phyloP scores from a whole-genome alignment of 805 yeast genomes.

The Saccharomycopsis vini region DNA sequence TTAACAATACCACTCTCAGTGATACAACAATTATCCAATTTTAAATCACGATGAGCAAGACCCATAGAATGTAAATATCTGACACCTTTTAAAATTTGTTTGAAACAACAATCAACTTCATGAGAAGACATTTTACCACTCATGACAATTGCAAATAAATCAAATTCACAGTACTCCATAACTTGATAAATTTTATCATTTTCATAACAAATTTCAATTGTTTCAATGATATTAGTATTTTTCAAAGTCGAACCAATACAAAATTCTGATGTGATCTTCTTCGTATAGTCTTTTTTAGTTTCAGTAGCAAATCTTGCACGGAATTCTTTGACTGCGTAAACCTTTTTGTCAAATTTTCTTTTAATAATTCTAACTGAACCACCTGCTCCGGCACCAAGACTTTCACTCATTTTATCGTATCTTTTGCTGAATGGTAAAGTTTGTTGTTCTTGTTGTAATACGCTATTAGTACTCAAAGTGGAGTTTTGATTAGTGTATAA shows the following conservation, averaged over 20 bases:
- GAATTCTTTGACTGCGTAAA: constrained; percentile 90
- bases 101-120: constrained; percentile 84
- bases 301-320: constrained; percentile 69
- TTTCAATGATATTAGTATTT: constrained; percentile 84
- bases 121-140: constrained; percentile 73
- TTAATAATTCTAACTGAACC: constrained; percentile 76
- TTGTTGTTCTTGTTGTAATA: constrained; percentile 23
- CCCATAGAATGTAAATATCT: constrained; percentile 78
- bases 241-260: constrained; percentile 87
- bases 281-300: constrained; percentile 75
- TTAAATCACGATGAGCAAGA: constrained; percentile 83
- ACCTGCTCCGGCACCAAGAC: constrained; percentile 92
- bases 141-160: constrained; percentile 90
- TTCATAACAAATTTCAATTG: constrained; percentile 86
- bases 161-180: constrained; percentile 92
- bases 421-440: constrained; percentile 57
- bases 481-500: constrained; percentile 8
- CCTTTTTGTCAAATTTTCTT: constrained; percentile 53
- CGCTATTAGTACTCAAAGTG: constrained; percentile 8
- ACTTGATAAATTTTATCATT: constrained; percentile 80
- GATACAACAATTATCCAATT: constrained; percentile 87
- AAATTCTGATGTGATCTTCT: constrained; percentile 88
- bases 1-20: constrained; percentile 76
- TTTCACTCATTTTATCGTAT: constrained; percentile 76
- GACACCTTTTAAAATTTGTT: constrained; percentile 75